Conservation (phyloP, 495 filamentous ascomycete species). For the Thermochaetoides thermophila region DNA sequence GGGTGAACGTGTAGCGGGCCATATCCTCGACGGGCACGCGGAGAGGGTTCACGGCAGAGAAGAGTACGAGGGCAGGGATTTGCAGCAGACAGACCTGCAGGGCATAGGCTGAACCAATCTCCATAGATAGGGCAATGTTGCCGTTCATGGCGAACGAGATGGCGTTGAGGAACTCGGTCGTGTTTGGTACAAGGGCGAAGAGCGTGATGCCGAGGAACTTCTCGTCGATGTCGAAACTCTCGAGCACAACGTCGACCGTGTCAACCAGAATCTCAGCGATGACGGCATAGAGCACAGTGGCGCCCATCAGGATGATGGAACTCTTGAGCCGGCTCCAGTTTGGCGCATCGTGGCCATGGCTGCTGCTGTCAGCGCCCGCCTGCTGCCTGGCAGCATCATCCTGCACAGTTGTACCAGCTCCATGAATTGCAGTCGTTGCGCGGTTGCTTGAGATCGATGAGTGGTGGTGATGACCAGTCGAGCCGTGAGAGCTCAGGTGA, state of each 20-base stretch:
- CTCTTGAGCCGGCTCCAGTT: conserved; percentile 94
- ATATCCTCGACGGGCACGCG: conserved; percentile 36
- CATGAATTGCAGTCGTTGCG: conserved; percentile 14
- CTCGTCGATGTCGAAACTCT: conserved; percentile 81
- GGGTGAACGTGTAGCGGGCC: conserved; percentile 66
- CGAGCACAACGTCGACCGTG: conserved; percentile 86
- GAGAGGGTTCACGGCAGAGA: conserved; percentile 47
- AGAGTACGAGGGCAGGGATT: conserved; percentile 84
- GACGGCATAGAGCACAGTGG: conserved; percentile 84
- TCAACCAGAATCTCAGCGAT: conserved; percentile 95
- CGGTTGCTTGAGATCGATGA: conserved; percentile 10
- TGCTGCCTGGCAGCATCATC: conserved; percentile 23
- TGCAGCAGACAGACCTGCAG: conserved; percentile 96
- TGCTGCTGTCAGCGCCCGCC: conserved; percentile 21
- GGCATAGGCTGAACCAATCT: conserved; percentile 95
- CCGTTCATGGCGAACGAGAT: conserved; percentile 99
- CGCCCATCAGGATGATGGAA: conserved; percentile 73
- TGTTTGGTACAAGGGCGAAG: conserved; percentile 94
- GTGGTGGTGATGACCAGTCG: too few relatives aligned
- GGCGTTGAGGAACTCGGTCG: conserved; percentile 96
- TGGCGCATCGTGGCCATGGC: conserved; percentile 87
- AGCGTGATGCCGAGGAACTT: conserved; percentile 97
- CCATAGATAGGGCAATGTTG: conserved; percentile 98
- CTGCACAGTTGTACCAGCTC: too few relatives aligned
- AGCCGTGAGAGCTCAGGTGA: conserved; percentile 9